Evolutionary conservation across 2,329 filamentous ascomycete genomes (phyloP), one percentile per base, ranked within the genome.

Genomic region (Aspergillus sclerotialis): DNA sequence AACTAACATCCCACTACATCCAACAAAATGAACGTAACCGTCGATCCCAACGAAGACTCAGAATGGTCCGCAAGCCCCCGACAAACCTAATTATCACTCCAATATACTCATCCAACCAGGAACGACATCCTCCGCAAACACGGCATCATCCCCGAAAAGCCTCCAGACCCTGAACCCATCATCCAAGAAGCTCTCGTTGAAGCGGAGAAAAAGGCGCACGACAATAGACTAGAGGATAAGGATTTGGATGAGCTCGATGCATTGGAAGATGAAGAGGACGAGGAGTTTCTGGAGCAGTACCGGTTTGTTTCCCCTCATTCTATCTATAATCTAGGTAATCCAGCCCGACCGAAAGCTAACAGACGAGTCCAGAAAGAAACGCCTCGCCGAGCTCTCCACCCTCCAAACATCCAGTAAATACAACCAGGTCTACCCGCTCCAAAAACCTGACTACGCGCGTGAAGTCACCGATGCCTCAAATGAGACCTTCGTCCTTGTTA

Each of bases 41-140:
- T 98, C 48, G 82, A 96, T 58, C 90, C 90, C 19, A 94, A 96
- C 56, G 92, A 88, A 43, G 92, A 98, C 60, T 98, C 92, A 44
- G 92, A 98, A 81, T 98, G 92, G 92, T 50, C 17, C 30, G 37
- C 89, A 68, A 39, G 46, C 45, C 31, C 23, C 17, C 32, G n/a
- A n/a, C n/a, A n/a, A n/a, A n/a, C n/a, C n/a, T n/a, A n/a, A n/a
- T n/a, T n/a, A n/a, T 30, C 26, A 31, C 27, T 18, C 19, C 30
- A 35, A 23, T 36, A 35, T 38, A 34, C 35, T 35, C 28, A 40
- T 27, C 42, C 38, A 27, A n/a, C 28, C 33, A 95, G 89, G 89
- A 98, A 98, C 61, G 92, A 98, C 50, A 98, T 98, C 55, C 80
- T 98, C 38, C 85, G 92, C 50, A 93, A 94, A 63, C 88, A 98